Evolutionary conservation across 768 basidiomycete species (phyloP).

Genomic region (Lactarius sanguifluus): DNA sequence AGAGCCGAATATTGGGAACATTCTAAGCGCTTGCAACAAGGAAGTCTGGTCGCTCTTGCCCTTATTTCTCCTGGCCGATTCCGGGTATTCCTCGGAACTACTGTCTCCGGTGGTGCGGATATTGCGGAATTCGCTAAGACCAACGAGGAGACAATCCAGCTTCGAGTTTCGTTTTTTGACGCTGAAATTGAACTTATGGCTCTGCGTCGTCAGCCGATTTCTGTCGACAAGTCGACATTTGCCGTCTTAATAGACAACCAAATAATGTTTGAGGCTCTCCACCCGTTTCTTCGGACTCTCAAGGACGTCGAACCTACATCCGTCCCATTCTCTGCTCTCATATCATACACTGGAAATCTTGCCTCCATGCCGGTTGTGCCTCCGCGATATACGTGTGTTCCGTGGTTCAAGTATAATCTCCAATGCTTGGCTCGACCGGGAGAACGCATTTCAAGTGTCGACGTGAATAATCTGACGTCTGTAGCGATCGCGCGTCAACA

Average conservation of each 20-base stretch:
- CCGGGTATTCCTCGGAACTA: constrained; percentile 52
- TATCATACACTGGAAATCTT: constrained; percentile 13
- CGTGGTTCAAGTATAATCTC: constrained; percentile 58
- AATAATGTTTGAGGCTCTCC: constrained; percentile 25
- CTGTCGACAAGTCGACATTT: constrained; percentile 22
- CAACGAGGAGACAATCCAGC: constrained; percentile 39
- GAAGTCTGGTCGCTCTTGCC: constrained; percentile 65
- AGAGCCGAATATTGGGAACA: constrained; percentile 63
- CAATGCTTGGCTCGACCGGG: constrained; percentile 45
- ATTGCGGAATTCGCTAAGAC: constrained; percentile 43
- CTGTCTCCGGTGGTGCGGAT: constrained; percentile 46
- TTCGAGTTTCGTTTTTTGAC: constrained; percentile 66
- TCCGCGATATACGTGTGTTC: constrained; percentile 32
- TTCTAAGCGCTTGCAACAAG: constrained; percentile 57
- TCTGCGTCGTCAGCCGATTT: constrained; percentile 40
- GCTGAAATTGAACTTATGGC: constrained; percentile 50
- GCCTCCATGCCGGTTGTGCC: constrained; percentile 3
- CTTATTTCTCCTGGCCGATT: constrained; percentile 31
- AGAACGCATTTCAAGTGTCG: constrained; percentile 38
- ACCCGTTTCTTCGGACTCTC: constrained; percentile 27
- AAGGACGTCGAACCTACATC: constrained; percentile 25
- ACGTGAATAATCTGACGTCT: constrained; percentile 44
- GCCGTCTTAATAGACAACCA: constrained; percentile 28
- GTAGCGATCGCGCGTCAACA: constrained; percentile 49
- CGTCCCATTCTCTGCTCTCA: constrained; percentile 23